phyloP scores from a whole-genome alignment of 176 grass and related monocot genomes.

The Lolium multiflorum region DNA sequence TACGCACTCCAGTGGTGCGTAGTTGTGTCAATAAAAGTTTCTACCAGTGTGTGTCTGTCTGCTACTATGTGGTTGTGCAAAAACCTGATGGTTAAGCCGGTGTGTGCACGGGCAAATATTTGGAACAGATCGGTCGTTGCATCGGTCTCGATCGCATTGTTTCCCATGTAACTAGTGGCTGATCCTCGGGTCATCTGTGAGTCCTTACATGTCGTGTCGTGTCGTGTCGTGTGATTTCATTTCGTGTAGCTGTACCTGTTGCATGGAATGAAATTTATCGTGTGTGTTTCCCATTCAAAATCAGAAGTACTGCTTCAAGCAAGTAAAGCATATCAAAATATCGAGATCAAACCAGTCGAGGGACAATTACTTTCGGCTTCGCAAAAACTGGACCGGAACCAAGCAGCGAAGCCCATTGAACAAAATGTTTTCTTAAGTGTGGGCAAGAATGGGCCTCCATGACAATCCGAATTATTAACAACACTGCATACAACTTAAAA shows the following conservation, averaged over 20 bases:
- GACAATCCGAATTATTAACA: no score
- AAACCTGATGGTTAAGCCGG: not conserved
- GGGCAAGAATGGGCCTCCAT: no score
- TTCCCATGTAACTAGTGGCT: not conserved
- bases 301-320: no score
- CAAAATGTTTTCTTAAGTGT: no score
- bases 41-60: not conserved
- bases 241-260: not conserved
- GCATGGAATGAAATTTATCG: constrained; percentile 32
- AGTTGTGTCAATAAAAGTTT: not conserved
- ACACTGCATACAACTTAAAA: no score
- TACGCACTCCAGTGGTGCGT: not conserved
- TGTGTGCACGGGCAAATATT: not conserved
- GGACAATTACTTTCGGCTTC: no score
- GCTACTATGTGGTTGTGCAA: not conserved
- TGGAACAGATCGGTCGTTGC: not conserved
- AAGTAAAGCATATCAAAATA: no score
- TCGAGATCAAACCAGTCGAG: no score
- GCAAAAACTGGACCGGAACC: no score
- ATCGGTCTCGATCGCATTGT: not conserved
- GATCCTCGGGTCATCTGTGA: not conserved
- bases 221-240: not conserved
- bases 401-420: no score
- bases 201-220: not conserved
- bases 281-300: not conserved